Evolutionary conservation across 2,329 filamentous ascomycete species (phyloP).

Genomic region (Fusarium tjaetaba): DNA sequence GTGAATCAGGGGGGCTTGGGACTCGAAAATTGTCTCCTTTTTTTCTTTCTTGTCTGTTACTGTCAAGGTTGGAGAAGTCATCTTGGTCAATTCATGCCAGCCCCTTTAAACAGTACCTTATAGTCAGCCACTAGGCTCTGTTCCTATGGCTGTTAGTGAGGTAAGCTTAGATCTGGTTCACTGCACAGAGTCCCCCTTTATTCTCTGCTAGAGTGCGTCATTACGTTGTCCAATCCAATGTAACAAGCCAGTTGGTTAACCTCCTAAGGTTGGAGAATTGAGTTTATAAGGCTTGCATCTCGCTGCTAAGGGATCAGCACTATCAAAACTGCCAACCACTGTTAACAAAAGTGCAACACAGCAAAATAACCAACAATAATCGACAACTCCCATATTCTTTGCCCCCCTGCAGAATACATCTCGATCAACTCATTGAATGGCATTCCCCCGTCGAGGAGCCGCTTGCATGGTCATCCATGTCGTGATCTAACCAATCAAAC

Average conservation of each 20-base stretch:
- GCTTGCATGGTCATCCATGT: slow-evolving; percentile 26
- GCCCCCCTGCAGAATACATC: slow-evolving; percentile 20
- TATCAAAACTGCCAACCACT: not conserved
- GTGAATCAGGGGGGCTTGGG: slow-evolving; percentile 23
- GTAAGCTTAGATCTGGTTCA: slow-evolving; percentile 4
- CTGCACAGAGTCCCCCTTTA: not conserved
- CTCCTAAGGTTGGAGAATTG: not conserved
- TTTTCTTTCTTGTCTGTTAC: not conserved
- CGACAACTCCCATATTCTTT: not conserved
- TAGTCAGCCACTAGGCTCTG: slow-evolving; percentile 2
- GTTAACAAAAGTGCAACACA: not conserved
- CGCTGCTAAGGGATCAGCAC: not conserved
- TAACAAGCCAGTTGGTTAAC: not conserved
- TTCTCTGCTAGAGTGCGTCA: not conserved
- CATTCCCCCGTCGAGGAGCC: slow-evolving; percentile 10
- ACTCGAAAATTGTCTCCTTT: slow-evolving; percentile 3
- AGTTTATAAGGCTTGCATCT: not conserved
- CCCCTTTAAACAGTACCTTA: slow-evolving; percentile 8
- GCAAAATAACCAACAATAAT: not conserved
- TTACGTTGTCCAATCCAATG: not conserved
- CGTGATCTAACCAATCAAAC: slow-evolving; percentile 8
- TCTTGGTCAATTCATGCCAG: not conserved
- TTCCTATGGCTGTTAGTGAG: not conserved
- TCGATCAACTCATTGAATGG: slow-evolving; percentile 25
- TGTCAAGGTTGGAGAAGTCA: not conserved